phyloP scores from a whole-genome alignment of 176 grass and related monocot genomes.

The Miscanthus lutarioriparius region DNA sequence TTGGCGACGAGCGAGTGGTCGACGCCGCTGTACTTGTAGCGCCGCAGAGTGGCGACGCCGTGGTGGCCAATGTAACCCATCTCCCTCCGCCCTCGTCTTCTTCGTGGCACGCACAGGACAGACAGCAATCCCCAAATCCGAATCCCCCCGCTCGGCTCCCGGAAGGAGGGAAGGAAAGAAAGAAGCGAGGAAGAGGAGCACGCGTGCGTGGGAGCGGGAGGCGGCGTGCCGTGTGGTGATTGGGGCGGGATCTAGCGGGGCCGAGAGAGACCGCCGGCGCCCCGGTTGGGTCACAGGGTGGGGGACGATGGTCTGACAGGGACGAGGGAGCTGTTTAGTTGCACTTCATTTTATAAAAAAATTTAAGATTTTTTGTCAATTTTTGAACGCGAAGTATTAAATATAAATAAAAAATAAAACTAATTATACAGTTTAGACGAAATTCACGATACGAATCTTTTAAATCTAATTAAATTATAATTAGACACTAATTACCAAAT shows the following conservation, averaged over 20 bases:
- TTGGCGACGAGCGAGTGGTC: constrained; percentile 95
- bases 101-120: neutral
- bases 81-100: neutral
- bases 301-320: too few species aligned
- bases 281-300: neutral
- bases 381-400: too few species aligned
- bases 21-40: constrained; percentile 94
- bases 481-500: too few species aligned
- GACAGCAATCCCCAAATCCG: neutral
- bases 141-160: too few species aligned
- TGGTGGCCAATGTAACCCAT: constrained; percentile 94
- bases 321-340: too few species aligned
- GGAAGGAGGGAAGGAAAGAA: neutral
- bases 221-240: neutral
- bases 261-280: constrained; percentile 18
- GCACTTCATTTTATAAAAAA: too few species aligned
- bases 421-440: too few species aligned
- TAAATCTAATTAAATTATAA: too few species aligned
- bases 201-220: neutral
- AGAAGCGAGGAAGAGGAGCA: neutral
- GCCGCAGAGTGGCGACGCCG: constrained; percentile 73
- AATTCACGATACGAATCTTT: too few species aligned
- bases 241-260: neutral
- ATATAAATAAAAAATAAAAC: too few species aligned
- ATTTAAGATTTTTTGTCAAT: too few species aligned